Evolutionary conservation across 345 rosid species (phyloP).

Genomic region (Aquilaria sinensis): DNA sequence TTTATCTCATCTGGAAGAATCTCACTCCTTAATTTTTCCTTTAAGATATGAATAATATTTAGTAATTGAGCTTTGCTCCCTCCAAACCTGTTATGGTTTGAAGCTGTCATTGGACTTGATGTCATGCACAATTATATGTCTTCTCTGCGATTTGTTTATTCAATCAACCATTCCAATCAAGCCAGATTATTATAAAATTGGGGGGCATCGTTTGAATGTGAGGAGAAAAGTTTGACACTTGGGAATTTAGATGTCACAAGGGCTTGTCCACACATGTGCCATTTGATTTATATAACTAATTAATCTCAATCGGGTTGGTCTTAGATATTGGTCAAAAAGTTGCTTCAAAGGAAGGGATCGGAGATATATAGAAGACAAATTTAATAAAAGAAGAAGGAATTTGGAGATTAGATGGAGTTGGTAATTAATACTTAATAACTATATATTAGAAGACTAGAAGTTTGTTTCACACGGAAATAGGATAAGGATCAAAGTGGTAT

Average conservation of each 20-base stretch:
- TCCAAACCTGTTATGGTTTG: slow-evolving; percentile 40
- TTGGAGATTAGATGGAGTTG: not conserved
- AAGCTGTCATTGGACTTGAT: slow-evolving; percentile 49
- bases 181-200: slow-evolving; percentile 17
- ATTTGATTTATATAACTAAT: slow-evolving; percentile 4
- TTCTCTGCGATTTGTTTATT: slow-evolving; percentile 19
- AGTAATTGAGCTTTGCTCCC: slow-evolving; percentile 18
- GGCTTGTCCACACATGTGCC: slow-evolving; percentile 21
- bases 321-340: slow-evolving; percentile 20
- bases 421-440: not conserved
- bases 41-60: not conserved
- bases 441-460: too few species aligned
- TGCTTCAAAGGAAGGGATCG: not conserved
- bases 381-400: slow-evolving; percentile 1
- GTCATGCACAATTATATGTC: slow-evolving; percentile 41
- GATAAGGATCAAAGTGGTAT: slow-evolving; percentile 35
- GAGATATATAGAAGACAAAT: not conserved
- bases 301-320: slow-evolving; percentile 13
- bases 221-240: slow-evolving; percentile 12
- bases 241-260: slow-evolving; percentile 41
- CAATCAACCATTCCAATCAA: slow-evolving; percentile 6
- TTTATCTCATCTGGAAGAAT: slow-evolving; percentile 24
- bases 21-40: slow-evolving; percentile 10
- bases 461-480: not conserved
- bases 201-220: slow-evolving; percentile 8